These are phyloP conservation scores for Ricinus communis DNA, from an alignment of 345 rosid genomes.

Conservation along the genomic window DNA sequence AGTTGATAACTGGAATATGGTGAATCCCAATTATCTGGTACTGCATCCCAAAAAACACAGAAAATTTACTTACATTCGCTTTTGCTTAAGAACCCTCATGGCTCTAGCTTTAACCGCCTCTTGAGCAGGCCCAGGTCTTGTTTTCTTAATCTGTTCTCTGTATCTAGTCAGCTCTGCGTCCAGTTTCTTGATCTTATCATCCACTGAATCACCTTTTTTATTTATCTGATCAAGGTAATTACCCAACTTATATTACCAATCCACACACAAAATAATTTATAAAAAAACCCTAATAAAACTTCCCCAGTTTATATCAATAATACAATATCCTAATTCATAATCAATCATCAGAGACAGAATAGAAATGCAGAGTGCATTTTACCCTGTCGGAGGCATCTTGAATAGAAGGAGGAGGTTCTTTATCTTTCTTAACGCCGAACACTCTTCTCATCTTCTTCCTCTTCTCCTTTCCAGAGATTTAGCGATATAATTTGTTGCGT, in stretches of 20 bases:
- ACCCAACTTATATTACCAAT: neutral
- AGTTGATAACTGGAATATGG: too few relatives aligned
- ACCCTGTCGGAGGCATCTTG: constrained; percentile 90
- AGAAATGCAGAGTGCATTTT: neutral
- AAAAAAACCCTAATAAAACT: neutral
- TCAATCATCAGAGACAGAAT: neutral
- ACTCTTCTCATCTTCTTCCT: constrained; percentile 70
- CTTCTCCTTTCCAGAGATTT: too few relatives aligned
- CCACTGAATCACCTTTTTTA: constrained; percentile 88
- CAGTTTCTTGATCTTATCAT: constrained; percentile 79
- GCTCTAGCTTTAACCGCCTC: constrained; percentile 93
- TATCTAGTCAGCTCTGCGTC: constrained; percentile 71
- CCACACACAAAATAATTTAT: neutral
- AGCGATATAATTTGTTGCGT: neutral
- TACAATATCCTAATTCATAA: neutral
- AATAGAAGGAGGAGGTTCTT: constrained; percentile 88
- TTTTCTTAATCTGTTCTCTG: constrained; percentile 81
- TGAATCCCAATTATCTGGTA: too few relatives aligned
- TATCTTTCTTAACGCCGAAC: constrained; percentile 84
- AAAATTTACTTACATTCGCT: constrained; percentile 55
- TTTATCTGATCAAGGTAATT: constrained; percentile 45
- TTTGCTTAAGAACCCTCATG: constrained; percentile 85
- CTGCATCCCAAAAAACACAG: too few relatives aligned
- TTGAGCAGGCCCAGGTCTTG: constrained; percentile 91
- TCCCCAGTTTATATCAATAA: too few relatives aligned